These are phyloP conservation scores for Rhododendron williamsianum DNA, from an alignment of 148 eudicot genomes.

Conservation along the genomic window DNA sequence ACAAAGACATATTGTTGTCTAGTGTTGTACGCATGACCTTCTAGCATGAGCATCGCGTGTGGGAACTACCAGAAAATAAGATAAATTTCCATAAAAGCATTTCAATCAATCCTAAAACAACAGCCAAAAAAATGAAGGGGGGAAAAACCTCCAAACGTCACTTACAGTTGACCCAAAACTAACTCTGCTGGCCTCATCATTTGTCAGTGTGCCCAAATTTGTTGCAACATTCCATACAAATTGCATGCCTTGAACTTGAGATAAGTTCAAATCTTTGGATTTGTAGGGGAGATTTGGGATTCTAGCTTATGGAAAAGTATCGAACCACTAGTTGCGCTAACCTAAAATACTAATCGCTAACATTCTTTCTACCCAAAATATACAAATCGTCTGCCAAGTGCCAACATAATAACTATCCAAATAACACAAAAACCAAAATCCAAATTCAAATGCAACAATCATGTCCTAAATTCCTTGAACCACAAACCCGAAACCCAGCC, in stretches of 20 bases:
- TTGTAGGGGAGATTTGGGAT: neutral
- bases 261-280: neutral
- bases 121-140: neutral
- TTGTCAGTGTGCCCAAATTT: neutral
- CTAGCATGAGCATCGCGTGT: neutral
- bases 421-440: neutral
- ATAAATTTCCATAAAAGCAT: neutral
- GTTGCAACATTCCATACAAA: neutral
- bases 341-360: neutral
- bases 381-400: neutral
- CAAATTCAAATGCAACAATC: neutral
- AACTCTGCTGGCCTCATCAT: neutral
- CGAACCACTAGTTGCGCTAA: neutral
- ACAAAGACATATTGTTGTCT: neutral
- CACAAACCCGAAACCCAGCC: neutral
- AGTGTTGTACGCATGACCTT: neutral
- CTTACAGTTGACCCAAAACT: neutral
- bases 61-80: neutral
- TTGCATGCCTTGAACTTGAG: neutral
- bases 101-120: neutral
- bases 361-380: too few species aligned
- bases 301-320: neutral
- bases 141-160: neutral
- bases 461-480: neutral
- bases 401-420: neutral